Conservation (phyloP, 2,329 filamentous ascomycete species). For the Hypoxylon sp. region DNA sequence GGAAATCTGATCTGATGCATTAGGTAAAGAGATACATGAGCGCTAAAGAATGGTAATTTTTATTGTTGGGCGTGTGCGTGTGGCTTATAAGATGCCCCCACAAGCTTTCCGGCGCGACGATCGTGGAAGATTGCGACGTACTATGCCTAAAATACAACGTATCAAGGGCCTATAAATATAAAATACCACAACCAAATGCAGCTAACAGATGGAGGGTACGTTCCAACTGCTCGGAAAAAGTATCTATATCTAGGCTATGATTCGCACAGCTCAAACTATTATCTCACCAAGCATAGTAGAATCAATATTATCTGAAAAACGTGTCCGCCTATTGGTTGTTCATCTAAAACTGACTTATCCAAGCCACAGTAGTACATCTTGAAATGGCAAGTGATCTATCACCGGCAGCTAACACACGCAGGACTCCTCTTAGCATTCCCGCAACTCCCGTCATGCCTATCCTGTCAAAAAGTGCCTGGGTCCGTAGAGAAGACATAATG, state of each 20-base stretch:
- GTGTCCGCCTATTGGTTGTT: slow-evolving; percentile 14
- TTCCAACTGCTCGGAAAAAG: slow-evolving; percentile 21
- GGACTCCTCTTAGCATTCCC: slow-evolving; percentile 8
- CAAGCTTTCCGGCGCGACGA: slow-evolving; percentile 2
- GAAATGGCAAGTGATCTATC: slow-evolving; percentile 14
- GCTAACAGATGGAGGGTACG: slow-evolving; percentile 4
- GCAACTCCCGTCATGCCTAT: slow-evolving; percentile 5
- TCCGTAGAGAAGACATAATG: slow-evolving; percentile 9
- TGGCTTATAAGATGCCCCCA: not conserved
- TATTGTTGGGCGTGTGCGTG: not conserved
- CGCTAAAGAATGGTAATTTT: not conserved
- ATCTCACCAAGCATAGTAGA: slow-evolving; percentile 1
- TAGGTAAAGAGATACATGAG: not conserved
- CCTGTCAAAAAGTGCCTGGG: not conserved
- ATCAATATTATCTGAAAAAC: not conserved
- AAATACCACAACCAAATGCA: slow-evolving; percentile 1
- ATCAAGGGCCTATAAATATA: slow-evolving; percentile 7
- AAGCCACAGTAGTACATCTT: slow-evolving; percentile 10
- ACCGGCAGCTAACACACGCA: slow-evolving; percentile 13
- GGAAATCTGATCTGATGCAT: not conserved
- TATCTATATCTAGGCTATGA: slow-evolving; percentile 1
- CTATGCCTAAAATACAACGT: slow-evolving; percentile 19
- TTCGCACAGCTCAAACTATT: slow-evolving; percentile 15
- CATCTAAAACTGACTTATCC: not conserved
- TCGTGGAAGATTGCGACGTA: slow-evolving; percentile 14